A percentile compares a stretch with the other conserved stretches of the same genome.
phyloP scores from a whole-genome alignment of 441 rosid species.

The Melastoma candidum region DNA sequence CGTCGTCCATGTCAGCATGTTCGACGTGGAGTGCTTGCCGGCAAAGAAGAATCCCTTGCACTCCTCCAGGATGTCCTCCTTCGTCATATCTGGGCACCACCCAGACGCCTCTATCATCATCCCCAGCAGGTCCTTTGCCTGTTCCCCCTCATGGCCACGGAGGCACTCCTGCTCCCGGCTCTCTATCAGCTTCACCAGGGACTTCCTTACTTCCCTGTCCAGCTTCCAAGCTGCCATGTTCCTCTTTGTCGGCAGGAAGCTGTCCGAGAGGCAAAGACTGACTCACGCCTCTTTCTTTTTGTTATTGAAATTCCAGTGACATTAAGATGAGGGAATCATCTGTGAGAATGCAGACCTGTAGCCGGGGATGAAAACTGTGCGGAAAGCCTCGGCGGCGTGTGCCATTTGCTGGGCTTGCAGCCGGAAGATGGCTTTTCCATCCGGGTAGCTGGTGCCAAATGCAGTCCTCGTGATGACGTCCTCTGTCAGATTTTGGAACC shows the following conservation, averaged over 20 bases:
- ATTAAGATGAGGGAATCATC: too few species aligned
- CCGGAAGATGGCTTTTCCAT: constrained; percentile 64
- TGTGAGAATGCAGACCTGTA: constrained; percentile 14
- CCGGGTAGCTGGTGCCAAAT: constrained; percentile 80
- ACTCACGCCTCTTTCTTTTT: too few species aligned
- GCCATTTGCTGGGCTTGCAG: constrained; percentile 75
- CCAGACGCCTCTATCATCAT: constrained; percentile 70
- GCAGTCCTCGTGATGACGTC: constrained; percentile 73
- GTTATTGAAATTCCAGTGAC: too few species aligned
- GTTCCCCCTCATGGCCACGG: background rate
- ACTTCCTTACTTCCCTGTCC: constrained; percentile 58
- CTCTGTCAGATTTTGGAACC: constrained; percentile 79
- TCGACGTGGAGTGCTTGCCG: constrained; percentile 94
- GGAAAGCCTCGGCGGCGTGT: constrained; percentile 73
- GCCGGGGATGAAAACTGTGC: constrained; percentile 73
- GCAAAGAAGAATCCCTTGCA: constrained; percentile 97
- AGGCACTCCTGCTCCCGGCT: constrained; percentile 15
- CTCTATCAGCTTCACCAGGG: constrained; percentile 48
- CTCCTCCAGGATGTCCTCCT: constrained; percentile 80
- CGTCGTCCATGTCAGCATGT: constrained; percentile 97
- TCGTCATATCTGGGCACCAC: constrained; percentile 26
- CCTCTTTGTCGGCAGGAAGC: constrained; percentile 66
- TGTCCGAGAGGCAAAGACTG: constrained; percentile 5
- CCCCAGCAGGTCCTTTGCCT: constrained; percentile 61
- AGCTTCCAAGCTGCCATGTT: constrained; percentile 73